These are phyloP conservation scores for Solidago caesia DNA, from an alignment of 129 eudicot species.

Conservation along the genomic window DNA sequence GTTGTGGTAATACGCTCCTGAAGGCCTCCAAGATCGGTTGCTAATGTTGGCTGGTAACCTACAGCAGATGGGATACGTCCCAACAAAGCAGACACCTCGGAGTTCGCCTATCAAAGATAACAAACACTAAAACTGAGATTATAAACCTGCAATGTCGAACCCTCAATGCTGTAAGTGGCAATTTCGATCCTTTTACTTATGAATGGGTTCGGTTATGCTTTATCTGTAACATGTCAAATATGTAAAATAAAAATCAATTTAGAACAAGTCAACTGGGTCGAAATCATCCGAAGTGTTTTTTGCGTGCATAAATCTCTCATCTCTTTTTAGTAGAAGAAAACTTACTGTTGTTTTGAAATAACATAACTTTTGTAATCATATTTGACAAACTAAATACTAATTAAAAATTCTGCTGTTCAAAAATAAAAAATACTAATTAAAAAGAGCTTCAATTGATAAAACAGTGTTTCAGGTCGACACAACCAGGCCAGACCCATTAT, in stretches of 20 bases:
- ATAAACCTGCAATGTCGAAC: neutral
- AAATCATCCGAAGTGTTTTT: too few species aligned
- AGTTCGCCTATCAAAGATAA: slow-evolving; percentile 63
- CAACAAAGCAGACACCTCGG: slow-evolving; percentile 98
- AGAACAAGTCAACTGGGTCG: too few species aligned
- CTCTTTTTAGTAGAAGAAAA: too few species aligned
- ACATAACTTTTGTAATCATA: too few species aligned
- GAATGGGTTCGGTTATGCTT: neutral
- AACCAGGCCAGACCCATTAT: neutral
- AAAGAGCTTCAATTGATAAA: too few species aligned
- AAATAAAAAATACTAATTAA: too few species aligned
- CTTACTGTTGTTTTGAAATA: too few species aligned
- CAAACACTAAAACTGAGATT: slow-evolving; percentile 6
- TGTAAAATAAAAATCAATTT: neutral
- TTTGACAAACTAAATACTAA: too few species aligned
- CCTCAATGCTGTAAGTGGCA: neutral
- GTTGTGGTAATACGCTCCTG: slow-evolving; percentile 98
- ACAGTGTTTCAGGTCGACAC: too few species aligned
- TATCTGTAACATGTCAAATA: neutral
- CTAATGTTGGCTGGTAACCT: slow-evolving; percentile 97
- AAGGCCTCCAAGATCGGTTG: slow-evolving; percentile 99
- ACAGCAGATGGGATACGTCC: slow-evolving; percentile 99
- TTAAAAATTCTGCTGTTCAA: too few species aligned
- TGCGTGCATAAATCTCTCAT: too few species aligned
- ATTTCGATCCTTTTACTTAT: neutral